Evolutionary conservation across 345 rosid species (phyloP).

Genomic region (Gossypium thurberi): DNA sequence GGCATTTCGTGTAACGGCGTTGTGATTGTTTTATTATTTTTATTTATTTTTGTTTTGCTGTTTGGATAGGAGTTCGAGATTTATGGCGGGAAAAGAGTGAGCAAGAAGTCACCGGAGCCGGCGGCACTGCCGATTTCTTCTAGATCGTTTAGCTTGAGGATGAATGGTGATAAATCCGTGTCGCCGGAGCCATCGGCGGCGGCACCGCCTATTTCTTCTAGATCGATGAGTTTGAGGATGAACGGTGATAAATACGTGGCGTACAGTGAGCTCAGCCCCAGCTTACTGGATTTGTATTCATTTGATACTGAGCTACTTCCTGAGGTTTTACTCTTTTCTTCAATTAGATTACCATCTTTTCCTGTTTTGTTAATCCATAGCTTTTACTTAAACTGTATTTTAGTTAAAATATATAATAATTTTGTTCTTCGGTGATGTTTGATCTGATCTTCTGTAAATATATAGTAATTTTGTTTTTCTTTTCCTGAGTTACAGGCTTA

Average conservation of each 20-base stretch:
- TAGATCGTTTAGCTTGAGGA: slow-evolving; percentile 42
- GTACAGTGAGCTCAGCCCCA: slow-evolving; percentile 34
- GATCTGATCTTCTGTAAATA: not conserved
- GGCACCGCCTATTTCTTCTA: slow-evolving; percentile 21
- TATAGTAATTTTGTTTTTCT: too few relatives aligned
- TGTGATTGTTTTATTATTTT: not conserved
- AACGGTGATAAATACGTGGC: slow-evolving; percentile 28
- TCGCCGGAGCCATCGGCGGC: not conserved
- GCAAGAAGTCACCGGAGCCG: slow-evolving; percentile 25
- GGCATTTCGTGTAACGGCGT: not conserved
- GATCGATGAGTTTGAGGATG: slow-evolving; percentile 43
- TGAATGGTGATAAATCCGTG: slow-evolving; percentile 27
- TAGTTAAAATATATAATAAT: not conserved
- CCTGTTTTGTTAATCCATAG: not conserved
- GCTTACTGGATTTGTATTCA: slow-evolving; percentile 52
- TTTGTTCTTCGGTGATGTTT: not conserved
- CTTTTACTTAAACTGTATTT: not conserved
- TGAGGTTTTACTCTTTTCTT: slow-evolving; percentile 24
- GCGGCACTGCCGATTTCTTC: slow-evolving; percentile 20
- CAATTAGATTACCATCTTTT: not conserved
- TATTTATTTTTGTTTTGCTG: not conserved
- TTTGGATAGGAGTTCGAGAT: slow-evolving; percentile 30
- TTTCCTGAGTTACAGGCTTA: not conserved
- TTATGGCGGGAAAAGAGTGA: slow-evolving; percentile 15
- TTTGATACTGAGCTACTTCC: slow-evolving; percentile 47